Evolutionary conservation across 1,284 basidiomycete species (phyloP), one percentile per base, ranked within the genome.

Genomic region (Lentinus polychrous): DNA sequence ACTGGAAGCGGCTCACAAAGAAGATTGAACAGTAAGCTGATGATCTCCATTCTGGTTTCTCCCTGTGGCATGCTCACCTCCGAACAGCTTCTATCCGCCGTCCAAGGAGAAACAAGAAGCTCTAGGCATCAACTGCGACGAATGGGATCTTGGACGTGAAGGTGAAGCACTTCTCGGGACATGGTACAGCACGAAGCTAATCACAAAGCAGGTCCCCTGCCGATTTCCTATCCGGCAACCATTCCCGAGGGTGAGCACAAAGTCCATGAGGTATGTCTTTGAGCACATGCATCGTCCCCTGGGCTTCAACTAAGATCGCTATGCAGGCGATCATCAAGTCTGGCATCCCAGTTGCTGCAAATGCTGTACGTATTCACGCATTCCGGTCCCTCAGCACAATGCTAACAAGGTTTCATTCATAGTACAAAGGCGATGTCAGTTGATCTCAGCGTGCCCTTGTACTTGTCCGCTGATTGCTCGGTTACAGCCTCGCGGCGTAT

Each of bases 21-120:
- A 58, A 52, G 27, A 12, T 47, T 17, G 53, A 49, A 41, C 44
- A 42, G 59, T 59, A 49, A 43, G 51, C 51, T 56, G 45, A 48
- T 43, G 41, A n/a, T n/a, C n/a, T n/a, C n/a, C 43, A 37, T 18
- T 46, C 10, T 11, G 44, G 27, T 27, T 36, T 22, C 23, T 48
- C 17, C 7, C 10, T 27, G 4, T 27, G 4, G 27, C 4, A 10
- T 40, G 31, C 7, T 43, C 8, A 50, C 48, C 39, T 45, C 22
- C 4, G 8, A 2, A 5, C 18, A 47, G 36, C 38, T 42, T 42
- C 17, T n/a, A 23, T 4, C 34, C 17, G 3, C 45, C 48, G 7
- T n/a, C 24, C 8, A 23, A n/a, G 37, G 44, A 45, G 34, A 23
- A 4, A 24, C 44, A 45, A 18, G n/a, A 36, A 23, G 15, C 10